phyloP scores from a whole-genome alignment of 495 filamentous ascomycete genomes.

The Aspergillus olivimuriae region DNA sequence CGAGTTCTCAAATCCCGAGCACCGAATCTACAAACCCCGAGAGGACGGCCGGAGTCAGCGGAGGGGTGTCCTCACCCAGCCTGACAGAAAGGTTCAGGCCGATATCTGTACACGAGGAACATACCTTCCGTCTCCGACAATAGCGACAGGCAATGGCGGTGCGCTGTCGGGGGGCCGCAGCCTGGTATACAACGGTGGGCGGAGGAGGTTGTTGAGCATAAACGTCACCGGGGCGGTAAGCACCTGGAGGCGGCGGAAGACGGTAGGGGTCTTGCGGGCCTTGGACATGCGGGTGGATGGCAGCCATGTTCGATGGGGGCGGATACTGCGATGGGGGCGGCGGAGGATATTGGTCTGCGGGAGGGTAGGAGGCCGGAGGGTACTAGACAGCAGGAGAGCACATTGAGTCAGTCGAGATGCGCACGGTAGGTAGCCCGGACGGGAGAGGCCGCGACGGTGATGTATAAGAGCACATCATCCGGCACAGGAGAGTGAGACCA shows the following conservation, averaged over 20 bases:
- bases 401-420: background rate
- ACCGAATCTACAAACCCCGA: slow-evolving; percentile 59
- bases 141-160: slow-evolving; percentile 84
- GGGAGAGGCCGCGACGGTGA: slow-evolving; percentile 4
- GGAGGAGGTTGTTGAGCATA: slow-evolving; percentile 40
- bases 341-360: slow-evolving; percentile 32
- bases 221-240: slow-evolving; percentile 37
- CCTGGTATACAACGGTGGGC: slow-evolving; percentile 50
- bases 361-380: slow-evolving; percentile 35
- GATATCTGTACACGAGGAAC: slow-evolving; percentile 7
- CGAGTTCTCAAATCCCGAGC: slow-evolving; percentile 74
- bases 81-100: too few species aligned
- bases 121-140: slow-evolving; percentile 75
- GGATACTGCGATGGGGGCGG: slow-evolving; percentile 27
- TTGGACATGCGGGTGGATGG: slow-evolving; percentile 31
- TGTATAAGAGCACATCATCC: slow-evolving; percentile 4
- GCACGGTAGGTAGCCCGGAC: background rate
- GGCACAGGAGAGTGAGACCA: too few species aligned
- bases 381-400: slow-evolving; percentile 19
- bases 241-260: slow-evolving; percentile 34
- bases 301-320: slow-evolving; percentile 35
- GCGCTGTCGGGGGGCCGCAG: slow-evolving; percentile 69
- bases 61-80: background rate
- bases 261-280: slow-evolving; percentile 34
- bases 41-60: background rate